Base-by-base conservation (phyloP, 306 rosid genomes). In the Morella rubra region DNA sequence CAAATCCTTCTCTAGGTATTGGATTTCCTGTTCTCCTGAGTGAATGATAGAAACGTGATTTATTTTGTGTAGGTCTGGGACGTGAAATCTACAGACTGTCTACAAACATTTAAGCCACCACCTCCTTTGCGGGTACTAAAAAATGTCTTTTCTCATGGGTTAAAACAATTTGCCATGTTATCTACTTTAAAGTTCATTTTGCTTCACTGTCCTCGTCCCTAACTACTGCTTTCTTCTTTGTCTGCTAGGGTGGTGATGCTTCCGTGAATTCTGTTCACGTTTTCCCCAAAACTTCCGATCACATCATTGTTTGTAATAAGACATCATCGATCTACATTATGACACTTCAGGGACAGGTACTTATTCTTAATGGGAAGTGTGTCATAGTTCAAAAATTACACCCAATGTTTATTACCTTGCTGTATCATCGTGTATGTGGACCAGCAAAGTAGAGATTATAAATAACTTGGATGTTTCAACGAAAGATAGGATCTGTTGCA, bases 281-380 rank as follows among this genome's bases (percentile, higher is more conserved):
- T 78, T 92, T 76, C 89, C 98, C 99, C 56, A 96, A 92, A 86
- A 92, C 75, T 85, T 76, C 87, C 0, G 99, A 96, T 64, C 99
- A 89, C 81, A 80, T 96, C 44, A 86, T 96, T 72, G 99, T 96
- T 62, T 96, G 97, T 83, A 96, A 96, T 81, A 90, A 90, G 89
- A 96, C 99, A 45, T 96, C 99, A 42, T 96, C 99, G 18, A 72
- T 96, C 84, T 96, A 96, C 82, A 85, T 96, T 81, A 96, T 92
- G 99, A 96, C 98, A 76, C 87, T 96, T 81, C 99, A 96, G 88
- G 99, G 99, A 80, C 99, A 96, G 98, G 99, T 92, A 90, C 72
- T 40, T 60, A 71, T 78, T 27, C 45, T 54, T 69, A 47, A 52
- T 18, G 24, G 5, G 45, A 72, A 65, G 20, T 83, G 62, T 70